phyloP scores from a whole-genome alignment of 1,139 yeast genomes.

The Lipomyces yarrowii region DNA sequence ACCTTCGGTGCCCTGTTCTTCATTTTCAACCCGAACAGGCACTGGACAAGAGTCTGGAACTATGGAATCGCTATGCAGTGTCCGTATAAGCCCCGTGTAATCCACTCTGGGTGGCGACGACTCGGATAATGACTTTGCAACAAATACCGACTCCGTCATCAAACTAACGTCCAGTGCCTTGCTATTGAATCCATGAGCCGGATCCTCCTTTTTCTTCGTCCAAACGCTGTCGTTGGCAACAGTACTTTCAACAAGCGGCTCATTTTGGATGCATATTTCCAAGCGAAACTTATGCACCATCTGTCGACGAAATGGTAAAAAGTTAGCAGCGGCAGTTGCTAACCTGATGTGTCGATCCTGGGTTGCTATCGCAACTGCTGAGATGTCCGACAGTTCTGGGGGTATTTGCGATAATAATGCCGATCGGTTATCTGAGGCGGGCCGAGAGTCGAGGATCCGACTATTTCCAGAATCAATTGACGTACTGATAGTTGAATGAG shows the following conservation, averaged over 20 bases:
- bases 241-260: neutral
- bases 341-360: neutral
- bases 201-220: neutral
- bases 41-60: neutral
- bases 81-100: neutral
- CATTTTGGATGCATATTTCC: neutral
- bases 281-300: neutral
- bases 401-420: neutral
- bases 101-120: neutral
- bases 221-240: neutral
- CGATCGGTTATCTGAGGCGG: neutral
- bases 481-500: neutral
- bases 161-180: neutral
- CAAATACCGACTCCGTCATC: neutral
- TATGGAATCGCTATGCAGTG: neutral
- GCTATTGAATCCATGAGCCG: neutral
- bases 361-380: conserved; percentile 3
- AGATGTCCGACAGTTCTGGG: neutral
- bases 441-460: no score
- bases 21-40: neutral
- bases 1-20: neutral
- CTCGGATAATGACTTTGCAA: neutral
- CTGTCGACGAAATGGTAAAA: neutral
- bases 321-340: neutral
- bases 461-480: neutral